Conservation (phyloP, 2,329 filamentous ascomycete genomes). For the Colletotrichum acutatum region DNA sequence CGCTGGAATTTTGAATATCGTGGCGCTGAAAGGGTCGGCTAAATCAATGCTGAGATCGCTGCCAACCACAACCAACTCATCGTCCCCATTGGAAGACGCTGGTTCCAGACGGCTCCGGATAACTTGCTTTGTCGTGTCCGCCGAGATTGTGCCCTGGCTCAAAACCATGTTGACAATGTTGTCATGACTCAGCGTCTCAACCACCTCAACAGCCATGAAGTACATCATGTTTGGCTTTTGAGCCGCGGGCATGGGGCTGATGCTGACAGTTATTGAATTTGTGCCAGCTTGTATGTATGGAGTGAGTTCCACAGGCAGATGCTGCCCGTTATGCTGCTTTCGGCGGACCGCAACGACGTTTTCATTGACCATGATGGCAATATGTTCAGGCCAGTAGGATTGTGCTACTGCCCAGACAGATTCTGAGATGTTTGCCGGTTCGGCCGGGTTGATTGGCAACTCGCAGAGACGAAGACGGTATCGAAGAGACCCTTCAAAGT, state of each 20-base stretch:
- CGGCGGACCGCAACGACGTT: conserved; percentile 67
- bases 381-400: conserved; percentile 76
- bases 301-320: conserved; percentile 82
- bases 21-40: conserved; percentile 73
- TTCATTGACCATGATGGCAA: conserved; percentile 77
- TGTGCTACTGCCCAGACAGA: conserved; percentile 72
- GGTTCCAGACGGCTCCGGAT: conserved; percentile 63
- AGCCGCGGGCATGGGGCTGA: conserved; percentile 40
- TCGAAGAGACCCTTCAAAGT: conserved; percentile 64
- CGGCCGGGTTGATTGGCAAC: conserved; percentile 27
- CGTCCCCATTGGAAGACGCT: conserved; percentile 54
- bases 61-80: conserved; percentile 71
- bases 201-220: conserved; percentile 75
- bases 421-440: conserved; percentile 48
- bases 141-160: conserved; percentile 50
- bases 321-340: conserved; percentile 78
- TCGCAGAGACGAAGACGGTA: conserved; percentile 77
- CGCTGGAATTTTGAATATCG: conserved; percentile 76
- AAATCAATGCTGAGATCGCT: conserved; percentile 71
- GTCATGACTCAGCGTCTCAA: conserved; percentile 66
- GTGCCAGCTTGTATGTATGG: conserved; percentile 63
- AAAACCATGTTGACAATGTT: conserved; percentile 54
- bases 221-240: conserved; percentile 52
- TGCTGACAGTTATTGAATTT: conserved; percentile 71
- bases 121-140: conserved; percentile 61